Conservation (phyloP, 2,329 filamentous ascomycete genomes). For the Pestalotiopsis sp. region DNA sequence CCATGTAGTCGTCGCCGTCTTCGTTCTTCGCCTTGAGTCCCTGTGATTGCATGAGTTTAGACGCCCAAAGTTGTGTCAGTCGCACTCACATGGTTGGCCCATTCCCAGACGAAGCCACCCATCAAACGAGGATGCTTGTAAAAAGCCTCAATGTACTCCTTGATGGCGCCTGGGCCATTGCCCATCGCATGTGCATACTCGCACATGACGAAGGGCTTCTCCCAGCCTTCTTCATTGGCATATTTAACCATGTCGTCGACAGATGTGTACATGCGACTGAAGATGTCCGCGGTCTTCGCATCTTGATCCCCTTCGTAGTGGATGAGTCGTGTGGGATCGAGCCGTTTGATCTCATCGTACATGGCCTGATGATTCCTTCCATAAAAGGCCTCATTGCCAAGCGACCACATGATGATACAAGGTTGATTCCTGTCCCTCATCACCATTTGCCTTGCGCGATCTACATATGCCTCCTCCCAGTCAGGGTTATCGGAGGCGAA, state of each 20-base stretch:
- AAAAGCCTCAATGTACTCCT: conserved; percentile 70
- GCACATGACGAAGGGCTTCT: conserved; percentile 60
- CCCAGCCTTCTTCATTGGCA: conserved; percentile 43
- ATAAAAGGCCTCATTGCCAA: conserved; percentile 74
- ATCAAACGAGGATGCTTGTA: conserved; percentile 60
- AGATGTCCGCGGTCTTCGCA: conserved; percentile 63
- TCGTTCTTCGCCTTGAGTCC: conserved; percentile 45
- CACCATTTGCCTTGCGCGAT: conserved; percentile 66
- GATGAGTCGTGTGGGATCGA: conserved; percentile 59
- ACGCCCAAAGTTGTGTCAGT: not conserved
- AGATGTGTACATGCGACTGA: conserved; percentile 66
- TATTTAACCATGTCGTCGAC: conserved; percentile 46
- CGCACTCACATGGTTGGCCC: conserved; percentile 57
- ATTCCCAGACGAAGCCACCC: conserved; percentile 69
- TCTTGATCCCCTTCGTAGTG: conserved; percentile 68
- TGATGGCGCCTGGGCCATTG: conserved; percentile 68
- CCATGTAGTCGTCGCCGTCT: conserved; percentile 51
- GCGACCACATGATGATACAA: conserved; percentile 70
- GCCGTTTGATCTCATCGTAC: conserved; percentile 62
- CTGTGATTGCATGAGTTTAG: conserved; percentile 19
- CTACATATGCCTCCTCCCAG: conserved; percentile 67
- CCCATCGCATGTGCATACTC: conserved; percentile 69
- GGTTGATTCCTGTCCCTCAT: conserved; percentile 63
- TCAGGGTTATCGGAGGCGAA: conserved; percentile 62
- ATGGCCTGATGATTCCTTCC: conserved; percentile 69